These are phyloP conservation scores for Suillus spraguei DNA, from an alignment of 768 basidiomycete genomes.

Conservation along the genomic window DNA sequence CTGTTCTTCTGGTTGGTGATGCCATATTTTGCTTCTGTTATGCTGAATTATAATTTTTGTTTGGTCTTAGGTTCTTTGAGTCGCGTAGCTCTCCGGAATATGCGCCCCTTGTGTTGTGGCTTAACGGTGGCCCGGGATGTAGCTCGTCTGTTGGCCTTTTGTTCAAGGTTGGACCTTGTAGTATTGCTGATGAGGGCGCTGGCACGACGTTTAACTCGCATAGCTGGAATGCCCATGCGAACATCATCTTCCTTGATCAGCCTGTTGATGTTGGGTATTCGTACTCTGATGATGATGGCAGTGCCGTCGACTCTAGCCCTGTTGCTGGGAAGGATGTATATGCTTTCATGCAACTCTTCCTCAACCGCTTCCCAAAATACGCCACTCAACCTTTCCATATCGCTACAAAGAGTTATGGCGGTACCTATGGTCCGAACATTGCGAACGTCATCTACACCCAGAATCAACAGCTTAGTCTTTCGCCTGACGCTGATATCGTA, in stretches of 20 bases:
- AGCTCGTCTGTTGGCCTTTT: too few species aligned
- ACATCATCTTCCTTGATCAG: constrained; percentile 64
- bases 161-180: too few species aligned
- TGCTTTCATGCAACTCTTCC: too few species aligned
- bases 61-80: too few species aligned
- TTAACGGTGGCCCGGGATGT: too few species aligned
- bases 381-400: constrained; percentile 71
- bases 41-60: too few species aligned
- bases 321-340: constrained; percentile 92
- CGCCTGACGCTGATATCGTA: constrained; percentile 50
- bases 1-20: too few species aligned
- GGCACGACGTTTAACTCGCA: constrained; percentile 71
- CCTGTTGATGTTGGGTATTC: constrained; percentile 92
- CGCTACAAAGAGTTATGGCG: constrained; percentile 79
- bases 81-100: too few species aligned
- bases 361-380: constrained; percentile 76
- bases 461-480: constrained; percentile 60
- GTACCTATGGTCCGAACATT: constrained; percentile 86
- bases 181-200: too few species aligned
- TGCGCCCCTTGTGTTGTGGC: too few species aligned
- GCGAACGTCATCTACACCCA: constrained; percentile 79
- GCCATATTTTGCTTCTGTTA: too few species aligned
- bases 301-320: constrained; percentile 76
- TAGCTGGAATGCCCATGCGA: constrained; percentile 82
- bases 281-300: constrained; percentile 76